Base-by-base conservation (phyloP, 208 protist genomes). In the Trypanosoma rangeli region DNA sequence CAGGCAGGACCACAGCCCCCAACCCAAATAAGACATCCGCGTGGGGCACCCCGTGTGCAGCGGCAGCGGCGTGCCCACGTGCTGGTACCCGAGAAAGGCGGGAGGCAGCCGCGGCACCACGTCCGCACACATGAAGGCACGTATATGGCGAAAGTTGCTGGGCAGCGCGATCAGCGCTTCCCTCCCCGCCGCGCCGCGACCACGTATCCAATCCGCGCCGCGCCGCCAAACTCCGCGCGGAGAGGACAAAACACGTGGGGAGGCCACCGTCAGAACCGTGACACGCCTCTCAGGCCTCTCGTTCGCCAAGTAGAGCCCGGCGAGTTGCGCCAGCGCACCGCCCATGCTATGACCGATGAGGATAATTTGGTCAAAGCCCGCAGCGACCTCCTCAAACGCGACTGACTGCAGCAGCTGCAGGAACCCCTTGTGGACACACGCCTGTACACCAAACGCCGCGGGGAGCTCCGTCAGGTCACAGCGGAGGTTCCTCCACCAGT, bases 341-440 rank as follows among this genome's bases (percentile, higher is more conserved):
- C 84, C 84, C 16, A 90, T 64, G 61, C 81, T 90, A 79, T 90
- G 84, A 8, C 84, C 81, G 24, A 90, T 74, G 5, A 90, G 68
- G 44, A 86, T 78, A 64, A 90, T 78, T 35, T 84, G 72, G 59
- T 89, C 80, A 70, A 83, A 89, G 63, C 77, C 76, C 24, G 33
- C 67, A 7, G 78, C 70, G 44, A 76, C 74, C 49, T 82, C 70
- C n/a, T 68, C 68, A 70, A 83, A 85, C 9, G 67, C 70, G 63
- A 89, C 73, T 26, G 78, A 83, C 64, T 84, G 37, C 46, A 89
- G 59, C 10, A 89, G 68, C 5, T 80, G 68, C 39, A 83, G 62
- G 64, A 86, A 89, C 8, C 84, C 84, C 18, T 39, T 61, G 55
- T 89, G 84, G 53, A 78, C 79, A 56, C 54, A 61, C 31, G 22